These are phyloP conservation scores for Harringtonia lauricola DNA, from an alignment of 2,329 filamentous ascomycete genomes.

Conservation along the genomic window DNA sequence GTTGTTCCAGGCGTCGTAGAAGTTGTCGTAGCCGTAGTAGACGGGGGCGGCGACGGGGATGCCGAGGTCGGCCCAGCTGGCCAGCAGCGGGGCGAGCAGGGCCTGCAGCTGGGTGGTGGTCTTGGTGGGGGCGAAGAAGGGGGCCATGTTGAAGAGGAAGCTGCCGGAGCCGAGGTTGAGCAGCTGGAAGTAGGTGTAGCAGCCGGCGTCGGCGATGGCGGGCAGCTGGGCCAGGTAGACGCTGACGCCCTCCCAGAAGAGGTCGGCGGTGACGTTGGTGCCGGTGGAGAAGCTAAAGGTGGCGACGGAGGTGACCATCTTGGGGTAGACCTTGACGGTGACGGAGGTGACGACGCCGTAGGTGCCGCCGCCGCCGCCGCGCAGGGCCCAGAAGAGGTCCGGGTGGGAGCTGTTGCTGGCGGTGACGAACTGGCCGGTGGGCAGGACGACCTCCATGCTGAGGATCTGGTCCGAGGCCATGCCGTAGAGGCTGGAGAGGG, in stretches of 20 bases:
- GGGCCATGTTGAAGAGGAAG: conserved; percentile 16
- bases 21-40: conserved; percentile 19
- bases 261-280: conserved; percentile 33
- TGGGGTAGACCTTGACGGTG: conserved; percentile 11
- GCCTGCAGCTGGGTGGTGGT: conserved; percentile 12
- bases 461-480: conserved; percentile 39
- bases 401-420: conserved; percentile 26
- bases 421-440: conserved; percentile 31
- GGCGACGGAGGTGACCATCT: conserved; percentile 13
- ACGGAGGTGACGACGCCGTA: conserved; percentile 24
- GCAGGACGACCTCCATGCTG: conserved; percentile 34
- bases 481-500: conserved; percentile 36
- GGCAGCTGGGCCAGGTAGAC: conserved; percentile 19
- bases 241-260: conserved; percentile 20
- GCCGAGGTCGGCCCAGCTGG: conserved; percentile 14
- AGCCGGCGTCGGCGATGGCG: conserved; percentile 16
- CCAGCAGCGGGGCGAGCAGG: conserved; percentile 14
- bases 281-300: conserved; percentile 13
- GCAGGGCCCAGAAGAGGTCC: conserved; percentile 39
- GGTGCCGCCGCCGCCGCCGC: conserved; percentile 31
- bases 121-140: conserved; percentile 16
- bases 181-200: conserved; percentile 20
- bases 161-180: conserved; percentile 9
- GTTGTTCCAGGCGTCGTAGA: conserved; percentile 37
- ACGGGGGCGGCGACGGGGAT: conserved; percentile 11